These are phyloP conservation scores for Magnusiomyces fungicola DNA, from an alignment of 1,139 yeast genomes.

Conservation along the genomic window DNA sequence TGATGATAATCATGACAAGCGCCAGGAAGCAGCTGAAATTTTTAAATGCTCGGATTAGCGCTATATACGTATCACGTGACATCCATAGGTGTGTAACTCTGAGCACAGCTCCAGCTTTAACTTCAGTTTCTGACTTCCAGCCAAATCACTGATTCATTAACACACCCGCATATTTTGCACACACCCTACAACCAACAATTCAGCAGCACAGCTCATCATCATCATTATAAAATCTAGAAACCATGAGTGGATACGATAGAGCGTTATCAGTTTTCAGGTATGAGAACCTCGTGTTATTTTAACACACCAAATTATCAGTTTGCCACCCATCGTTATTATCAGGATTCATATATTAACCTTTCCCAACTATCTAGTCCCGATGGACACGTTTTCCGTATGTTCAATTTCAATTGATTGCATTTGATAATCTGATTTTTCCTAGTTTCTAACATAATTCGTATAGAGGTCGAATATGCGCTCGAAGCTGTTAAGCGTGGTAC, in stretches of 20 bases:
- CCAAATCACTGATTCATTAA: no score
- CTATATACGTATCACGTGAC: no score
- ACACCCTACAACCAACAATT: neutral
- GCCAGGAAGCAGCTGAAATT: no score
- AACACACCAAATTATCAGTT: neutral
- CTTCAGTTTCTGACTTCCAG: no score
- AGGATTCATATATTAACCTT: conserved; percentile 5
- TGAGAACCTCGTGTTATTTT: conserved; percentile 30
- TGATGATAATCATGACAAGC: no score
- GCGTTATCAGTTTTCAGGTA: conserved; percentile 96
- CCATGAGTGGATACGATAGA: conserved; percentile 98
- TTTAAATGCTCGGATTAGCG: no score
- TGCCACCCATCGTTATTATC: conserved; percentile 7
- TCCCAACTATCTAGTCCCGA: conserved; percentile 60
- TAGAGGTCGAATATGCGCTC: conserved; percentile 91
- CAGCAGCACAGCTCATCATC: neutral
- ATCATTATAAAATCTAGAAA: neutral
- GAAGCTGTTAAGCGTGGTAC: conserved; percentile 99
- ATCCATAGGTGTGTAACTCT: no score
- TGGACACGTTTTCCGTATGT: conserved; percentile 90
- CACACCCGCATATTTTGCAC: neutral
- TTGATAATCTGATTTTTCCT: neutral
- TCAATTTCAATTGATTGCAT: neutral
- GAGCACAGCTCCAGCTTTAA: no score
- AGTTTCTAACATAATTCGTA: conserved; percentile 8